Evolutionary conservation across 768 basidiomycete genomes (phyloP), one percentile per base, ranked within the genome.

Genomic region (Tylopilus intermedius): DNA sequence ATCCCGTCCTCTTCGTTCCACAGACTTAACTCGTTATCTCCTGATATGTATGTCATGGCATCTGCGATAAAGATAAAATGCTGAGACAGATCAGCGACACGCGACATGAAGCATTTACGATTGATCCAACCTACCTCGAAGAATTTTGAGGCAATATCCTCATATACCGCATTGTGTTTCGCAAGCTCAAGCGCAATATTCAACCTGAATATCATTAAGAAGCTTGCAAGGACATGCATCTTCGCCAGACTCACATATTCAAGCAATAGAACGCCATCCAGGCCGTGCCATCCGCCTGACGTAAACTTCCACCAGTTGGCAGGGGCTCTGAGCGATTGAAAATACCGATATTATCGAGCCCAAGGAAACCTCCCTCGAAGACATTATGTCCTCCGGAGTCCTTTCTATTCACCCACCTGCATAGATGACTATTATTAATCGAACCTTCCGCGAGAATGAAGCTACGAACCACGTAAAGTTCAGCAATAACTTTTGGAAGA

Each of bases 211-310:
- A 37, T 47, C 30, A 46, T 51, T 55, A 56, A 18, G 33, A 47
- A 50, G 32, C 37, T 24, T n/a, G 14, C 24, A 40, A 18, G 39
- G 15, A 13, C 9, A 54, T 37, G 30, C 40, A 32, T 32, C 3
- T 9, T 33, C 7, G 13, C 13, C 44, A 33, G 26, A 61, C 82
- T 60, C 55, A 90, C 96, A 98, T 98, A 65, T 96, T 96, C 53
- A 98, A 71, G 60, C 87, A 93, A 71, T 95, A 99, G 75, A 98
- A 99, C 30, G 94, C 96, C 96, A 99, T 99, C 96, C 96, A 99
- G 0, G 95, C 92, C 6, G 96, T 99, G 8, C 95, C 95, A 67
- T 99, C 96, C 8, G 96, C 94, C 72, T 99, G 96, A 49, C 95
- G 93, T 53, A 99, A 76, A 15, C 74, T 81, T 8, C 96, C 96